Percentiles rank a stretch among this genome's conserved stretches.
phyloP scores from a whole-genome alignment of 768 basidiomycete genomes.

The Boletus coccyginus region DNA sequence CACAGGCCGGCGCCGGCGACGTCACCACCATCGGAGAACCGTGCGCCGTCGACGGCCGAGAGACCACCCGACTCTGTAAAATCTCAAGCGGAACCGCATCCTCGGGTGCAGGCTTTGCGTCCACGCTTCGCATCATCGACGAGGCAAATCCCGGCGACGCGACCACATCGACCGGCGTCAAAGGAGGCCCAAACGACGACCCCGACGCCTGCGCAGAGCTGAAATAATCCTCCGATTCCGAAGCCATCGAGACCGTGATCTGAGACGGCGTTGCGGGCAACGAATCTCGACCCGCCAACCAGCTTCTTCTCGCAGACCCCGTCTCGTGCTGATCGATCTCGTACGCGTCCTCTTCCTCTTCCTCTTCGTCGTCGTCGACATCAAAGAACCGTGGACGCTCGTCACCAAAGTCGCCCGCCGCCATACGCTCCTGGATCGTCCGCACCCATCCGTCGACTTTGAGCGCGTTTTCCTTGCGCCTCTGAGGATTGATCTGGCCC shows the following conservation, averaged over 20 bases:
- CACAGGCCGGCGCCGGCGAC: constrained; percentile 5
- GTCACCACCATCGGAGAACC: constrained; percentile 24
- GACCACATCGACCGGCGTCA: constrained; percentile 13
- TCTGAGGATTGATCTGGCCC: constrained; percentile 76
- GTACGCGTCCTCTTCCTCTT: constrained; percentile 32
- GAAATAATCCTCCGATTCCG: constrained; percentile 25
- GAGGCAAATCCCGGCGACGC: constrained; percentile 18
- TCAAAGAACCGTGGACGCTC: constrained; percentile 58
- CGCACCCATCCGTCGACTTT: constrained; percentile 85
- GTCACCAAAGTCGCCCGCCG: constrained; percentile 59
- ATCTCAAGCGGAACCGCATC: constrained; percentile 69
- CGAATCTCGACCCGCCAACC: constrained; percentile 1
- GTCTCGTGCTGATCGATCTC: constrained; percentile 33
- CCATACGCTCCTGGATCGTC: constrained; percentile 64
- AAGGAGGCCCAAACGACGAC: constrained; percentile 13
- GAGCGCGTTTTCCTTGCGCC: constrained; percentile 64
- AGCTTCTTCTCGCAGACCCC: constrained; percentile 19
- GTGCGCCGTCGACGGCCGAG: constrained; percentile 34
- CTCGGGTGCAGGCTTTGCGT: constrained; percentile 52
- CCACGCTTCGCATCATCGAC: constrained; percentile 30
- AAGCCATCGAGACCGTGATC: constrained; percentile 18
- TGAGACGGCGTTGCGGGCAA: constrained; percentile 20
- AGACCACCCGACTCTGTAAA: constrained; percentile 53
- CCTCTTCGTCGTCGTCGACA: constrained; percentile 38
- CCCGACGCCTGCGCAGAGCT: constrained; percentile 14